phyloP scores from a whole-genome alignment of 257 asterid species.

The Ophiorrhiza pumila region DNA sequence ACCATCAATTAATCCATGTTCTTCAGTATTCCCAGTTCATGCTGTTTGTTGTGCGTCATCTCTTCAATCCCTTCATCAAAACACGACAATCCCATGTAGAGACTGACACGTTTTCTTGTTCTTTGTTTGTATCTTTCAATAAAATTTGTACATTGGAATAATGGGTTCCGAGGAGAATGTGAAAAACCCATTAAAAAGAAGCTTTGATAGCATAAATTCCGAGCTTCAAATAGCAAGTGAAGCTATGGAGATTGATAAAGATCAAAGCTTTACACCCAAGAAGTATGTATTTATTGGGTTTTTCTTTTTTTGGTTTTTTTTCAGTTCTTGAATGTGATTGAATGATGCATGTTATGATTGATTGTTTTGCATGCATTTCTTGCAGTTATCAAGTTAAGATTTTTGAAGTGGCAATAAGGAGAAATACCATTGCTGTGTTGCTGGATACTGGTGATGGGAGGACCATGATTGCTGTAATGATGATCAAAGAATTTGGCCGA shows the following conservation, averaged over 20 bases:
- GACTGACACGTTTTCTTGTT: neutral
- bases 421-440: slow-evolving; percentile 68
- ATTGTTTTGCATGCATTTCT: neutral
- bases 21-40: neutral
- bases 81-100: neutral
- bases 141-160: slow-evolving; percentile 21
- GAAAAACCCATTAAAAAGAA: slow-evolving; percentile 42
- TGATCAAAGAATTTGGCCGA: slow-evolving; percentile 68
- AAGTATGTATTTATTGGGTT: slow-evolving; percentile 34
- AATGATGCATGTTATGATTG: neutral
- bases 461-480: slow-evolving; percentile 53
- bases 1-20: neutral
- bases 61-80: neutral
- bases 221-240: slow-evolving; percentile 18
- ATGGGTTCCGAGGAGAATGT: slow-evolving; percentile 33
- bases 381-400: slow-evolving; percentile 57
- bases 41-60: neutral
- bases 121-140: neutral
- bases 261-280: slow-evolving; percentile 34
- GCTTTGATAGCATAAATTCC: slow-evolving; percentile 31
- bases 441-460: slow-evolving; percentile 58
- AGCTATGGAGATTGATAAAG: slow-evolving; percentile 33
- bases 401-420: slow-evolving; percentile 67
- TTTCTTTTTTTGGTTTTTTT: neutral
- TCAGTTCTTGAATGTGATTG: neutral